A percentile compares a stretch with the other conserved stretches of the same genome.
Conservation (phyloP, 352 stramenopile genomes). For the Phytopythium ostracodes region DNA sequence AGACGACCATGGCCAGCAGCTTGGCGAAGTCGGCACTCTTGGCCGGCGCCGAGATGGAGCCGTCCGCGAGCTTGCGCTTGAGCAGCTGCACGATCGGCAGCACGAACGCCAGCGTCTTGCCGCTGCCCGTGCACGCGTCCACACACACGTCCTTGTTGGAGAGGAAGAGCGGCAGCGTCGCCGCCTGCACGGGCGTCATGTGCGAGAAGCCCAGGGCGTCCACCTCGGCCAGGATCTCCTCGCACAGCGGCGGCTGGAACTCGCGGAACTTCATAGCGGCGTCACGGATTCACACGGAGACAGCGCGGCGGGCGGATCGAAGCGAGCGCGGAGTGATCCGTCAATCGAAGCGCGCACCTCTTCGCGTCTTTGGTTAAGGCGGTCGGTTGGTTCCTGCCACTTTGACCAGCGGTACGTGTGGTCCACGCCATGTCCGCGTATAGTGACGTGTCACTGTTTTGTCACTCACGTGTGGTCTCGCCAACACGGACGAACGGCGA, state of each 20-base stretch:
- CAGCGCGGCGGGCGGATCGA: no score
- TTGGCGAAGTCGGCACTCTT: conserved; percentile 52
- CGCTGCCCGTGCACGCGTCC: conserved; percentile 92
- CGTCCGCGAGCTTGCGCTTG: conserved; percentile 52
- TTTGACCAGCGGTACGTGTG: conserved; percentile 1
- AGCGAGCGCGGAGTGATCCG: no score
- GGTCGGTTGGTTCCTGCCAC: conserved; percentile 3
- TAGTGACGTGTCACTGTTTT: background rate
- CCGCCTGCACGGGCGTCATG: conserved; percentile 91
- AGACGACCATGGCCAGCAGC: conserved; percentile 82
- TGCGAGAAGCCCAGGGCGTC: conserved; percentile 81
- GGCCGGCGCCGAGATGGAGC: conserved; percentile 46
- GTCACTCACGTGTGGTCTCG: background rate
- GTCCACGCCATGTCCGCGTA: background rate
- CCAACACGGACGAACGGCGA: background rate
- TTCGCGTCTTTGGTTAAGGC: background rate
- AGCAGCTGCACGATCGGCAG: conserved; percentile 93
- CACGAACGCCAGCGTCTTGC: conserved; percentile 95
- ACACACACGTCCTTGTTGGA: conserved; percentile 94
- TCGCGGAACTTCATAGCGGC: conserved; percentile 75
- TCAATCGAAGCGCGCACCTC: background rate
- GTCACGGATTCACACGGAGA: no score
- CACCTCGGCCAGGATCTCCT: conserved; percentile 64
- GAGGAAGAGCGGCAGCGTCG: conserved; percentile 91
- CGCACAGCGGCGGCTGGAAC: conserved; percentile 74